Base-by-base conservation (phyloP, 257 asterid genomes). In the Solanum lignicaule region DNA sequence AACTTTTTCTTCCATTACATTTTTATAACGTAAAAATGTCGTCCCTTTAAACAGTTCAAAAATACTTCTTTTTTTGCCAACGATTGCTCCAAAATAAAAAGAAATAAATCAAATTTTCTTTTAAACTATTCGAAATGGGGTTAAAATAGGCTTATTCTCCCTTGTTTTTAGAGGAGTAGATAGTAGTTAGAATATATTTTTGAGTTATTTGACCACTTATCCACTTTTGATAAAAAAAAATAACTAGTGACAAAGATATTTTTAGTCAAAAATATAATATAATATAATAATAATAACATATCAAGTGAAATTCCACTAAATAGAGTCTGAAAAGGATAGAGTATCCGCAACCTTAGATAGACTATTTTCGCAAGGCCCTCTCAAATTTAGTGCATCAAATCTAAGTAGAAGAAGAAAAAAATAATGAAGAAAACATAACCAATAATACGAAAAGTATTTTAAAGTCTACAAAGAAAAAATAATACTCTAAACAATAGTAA, bases 271-370 rank as follows among this genome's bases (percentile, higher is more conserved):
- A 52, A 52, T 18, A 52, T 18, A 52, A 52, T 43, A 43, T 9
- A 9, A 9, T 46, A 43, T 48, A 48, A 48, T 48, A 48, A 5
- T 5, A 48, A 48, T 48, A 48, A 48, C 7, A 5, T 15, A 5
- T 48, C 2, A 15, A 5, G 21, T 48, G 21, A 48, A 48, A 48
- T 15, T 48, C 0, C 3, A 15, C 0, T 48, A 15, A 48, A 8
- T 52, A 9, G 10, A 52, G 9, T 1, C 2, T 6, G 1, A 52
- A 6, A 16, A 52, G 0, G 0, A 6, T 16, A 52, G 1, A 52
- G 3, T 52, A 3, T 52, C 7, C 3, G 1, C 0, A 16, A 52
- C 3, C 0, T 52, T 52, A 52, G 21, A 48, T 48, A 48, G 62
- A 52, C 9, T 52, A 52, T 5, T 52, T 16, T 52, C 1, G 9